Conservation (phyloP, 345 rosid species). For the Acer saccharum region DNA sequence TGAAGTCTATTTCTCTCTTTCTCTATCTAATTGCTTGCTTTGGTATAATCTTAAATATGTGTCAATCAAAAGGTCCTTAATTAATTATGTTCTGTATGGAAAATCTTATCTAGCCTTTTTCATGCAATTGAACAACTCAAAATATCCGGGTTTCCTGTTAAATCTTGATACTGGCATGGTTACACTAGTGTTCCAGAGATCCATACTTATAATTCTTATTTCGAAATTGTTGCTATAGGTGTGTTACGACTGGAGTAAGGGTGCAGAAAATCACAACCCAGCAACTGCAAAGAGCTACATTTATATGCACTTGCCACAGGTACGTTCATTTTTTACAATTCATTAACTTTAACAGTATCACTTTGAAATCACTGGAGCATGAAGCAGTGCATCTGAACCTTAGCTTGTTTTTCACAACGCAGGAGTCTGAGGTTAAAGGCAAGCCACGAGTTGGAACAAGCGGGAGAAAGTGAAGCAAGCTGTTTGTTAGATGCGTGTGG, state of each 20-base stretch:
- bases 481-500: background rate
- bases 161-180: background rate
- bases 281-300: conserved; percentile 60
- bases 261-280: conserved; percentile 84
- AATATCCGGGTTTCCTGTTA: background rate
- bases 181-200: background rate
- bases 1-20: no score
- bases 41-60: no score
- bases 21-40: no score
- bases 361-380: background rate
- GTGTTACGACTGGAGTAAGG: conserved; percentile 98
- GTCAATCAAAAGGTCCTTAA: no score
- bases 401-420: conserved; percentile 16
- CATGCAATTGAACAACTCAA: background rate
- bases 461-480: conserved; percentile 47
- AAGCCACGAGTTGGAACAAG: conserved; percentile 68
- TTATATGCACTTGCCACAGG: conserved; percentile 71
- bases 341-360: background rate
- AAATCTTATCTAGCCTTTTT: background rate
- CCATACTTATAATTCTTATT: background rate
- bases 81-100: no score
- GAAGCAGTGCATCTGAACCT: background rate
- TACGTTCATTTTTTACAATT: conserved; percentile 13
- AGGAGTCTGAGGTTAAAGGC: conserved; percentile 88
- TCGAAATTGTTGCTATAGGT: conserved; percentile 40